Evolutionary conservation across 305 asterid genomes (phyloP), one percentile per base, ranked within the genome.

Genomic region (Stenogyne calaminthoides): DNA sequence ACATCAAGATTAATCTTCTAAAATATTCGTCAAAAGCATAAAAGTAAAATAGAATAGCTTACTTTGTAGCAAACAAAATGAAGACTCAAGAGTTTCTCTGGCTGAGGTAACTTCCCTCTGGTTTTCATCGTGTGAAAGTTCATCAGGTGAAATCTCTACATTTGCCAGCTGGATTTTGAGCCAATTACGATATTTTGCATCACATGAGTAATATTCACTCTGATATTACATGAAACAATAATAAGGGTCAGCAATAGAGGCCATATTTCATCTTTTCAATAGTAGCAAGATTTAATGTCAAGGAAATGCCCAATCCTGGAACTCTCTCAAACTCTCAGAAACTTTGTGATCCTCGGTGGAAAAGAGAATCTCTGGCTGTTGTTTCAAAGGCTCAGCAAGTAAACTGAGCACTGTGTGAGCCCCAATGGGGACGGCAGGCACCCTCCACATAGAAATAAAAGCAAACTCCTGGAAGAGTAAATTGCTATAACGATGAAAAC

Each of bases 351-450:
- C 92, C 74, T 83, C 91, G 4, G 84, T 37, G 12, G 93, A 81
- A 76, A 84, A 81, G 64, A 85, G 86, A 86, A 77, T 77, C 80
- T 89, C 96, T 69, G 88, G 72, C 63, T 84, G 87, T 72, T 88
- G 94, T 82, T 95, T 95, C 91, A 95, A 83, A 66, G 98, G 99
- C 84, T 95, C 99, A 29, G 99, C 97, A 73, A 95, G 99, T 78
- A 91, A 87, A 82, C 99, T 87, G 71, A 95, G 96, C 76, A 95
- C 84, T 16, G 91, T 85, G 84, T 95, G 99, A 60, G 98, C 96
- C 70, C 99, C 99, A 78, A 83, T 85, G 56, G 99, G 98, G 83
- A 89, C 81, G 69, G 93, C 91, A 57, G 99, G 96, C 73, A 91
- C 90, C 84, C 99, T 89, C 99, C 99, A 91, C 98, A 92, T 91